Evolutionary conservation across 371 early-diverging fungal genomes (phyloP), one percentile per base, ranked within the genome.

Genomic region (Mortierella sp.): DNA sequence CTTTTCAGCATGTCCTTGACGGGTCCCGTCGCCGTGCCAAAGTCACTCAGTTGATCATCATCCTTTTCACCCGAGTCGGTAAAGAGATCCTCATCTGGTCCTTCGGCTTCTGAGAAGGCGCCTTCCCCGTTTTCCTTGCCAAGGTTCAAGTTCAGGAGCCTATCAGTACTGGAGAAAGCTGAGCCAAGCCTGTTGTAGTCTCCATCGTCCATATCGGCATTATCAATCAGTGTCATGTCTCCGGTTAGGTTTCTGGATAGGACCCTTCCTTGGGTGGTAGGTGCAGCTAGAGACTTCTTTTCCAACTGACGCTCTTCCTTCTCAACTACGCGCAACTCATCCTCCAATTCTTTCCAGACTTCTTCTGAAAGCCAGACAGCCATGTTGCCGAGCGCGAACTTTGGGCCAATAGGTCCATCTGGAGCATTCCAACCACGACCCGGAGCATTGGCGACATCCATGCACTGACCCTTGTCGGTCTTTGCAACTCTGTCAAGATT

Each of bases 311-410:
- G 80, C 50, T 88, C 87, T 43, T 88, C 91, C 56, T 91, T 90
- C 81, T 95, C 94, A 40, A 84, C 81, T 1, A 83, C 81, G 21
- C 93, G 83, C 27, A 96, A 80, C 21, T 88, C 87, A 57, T 92
- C 91, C 60, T 96, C 96, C 21, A 95, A 65, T 48, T 88, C 87
- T 56, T 88, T 89, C 93, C 93, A 94, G 8, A 86, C 90, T 29
- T 85, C 86, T 53, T 90, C 90, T 1, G 86, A 81, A 40, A 92
- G 72, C 82, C 90, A 92, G 19, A 92, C 83, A 71, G 83, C 86
- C 19, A 82, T 84, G 40, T 85, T 79, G 12, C 93, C 94, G 1
- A 91, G 54, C 2, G 71, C 67, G 22, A 77, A 52, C 55, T 59
- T 72, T 24, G 68, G 61, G 21, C 54, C 54, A 22, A 49, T 59